Evolutionary conservation across 179 eudicot genomes (phyloP), one percentile per base, ranked within the genome.

Genomic region (Silene noctiflora): DNA sequence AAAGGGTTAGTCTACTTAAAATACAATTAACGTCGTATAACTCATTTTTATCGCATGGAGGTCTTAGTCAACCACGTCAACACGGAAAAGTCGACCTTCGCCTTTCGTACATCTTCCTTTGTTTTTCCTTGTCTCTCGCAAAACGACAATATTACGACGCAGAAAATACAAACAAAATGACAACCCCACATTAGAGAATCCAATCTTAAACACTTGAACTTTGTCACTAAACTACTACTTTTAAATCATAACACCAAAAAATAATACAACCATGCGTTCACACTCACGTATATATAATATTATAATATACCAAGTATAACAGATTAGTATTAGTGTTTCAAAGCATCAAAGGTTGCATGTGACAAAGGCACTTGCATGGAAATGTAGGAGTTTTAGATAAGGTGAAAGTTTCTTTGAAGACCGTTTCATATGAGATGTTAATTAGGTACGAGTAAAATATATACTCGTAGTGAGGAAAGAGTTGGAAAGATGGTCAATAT

Each of bases 51-150:
- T 61, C 65, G 2, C 33, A 62, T 24, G 67, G n/a, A n/a, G n/a
- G n/a, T 62, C 67, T 0, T 62, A 25, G 67, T 62, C 68, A 64
- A 64, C 20, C 4, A 64, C 68, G 70, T 66, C 70, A 66, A 31
- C 48, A 66, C 46, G 46, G 6, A 4, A 66, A 14, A 66, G 39
- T 66, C 44, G 12, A 9, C 11, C 44, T 6, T 66, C 44, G 69
- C 14, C 69, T 66, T 66, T 66, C 69, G 16, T 20, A 13, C 21
- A 27, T 1, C 8, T 66, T 66, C 69, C 69, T 33, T 5, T 8
- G 48, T 66, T n/a, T 19, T 31, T 33, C 20, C 24, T 27, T 66
- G 17, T 66, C 16, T 0, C 4, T 66, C 48, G 19, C 46, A 31
- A 13, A 66, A 66, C 48, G 48, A 66, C 46, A 31, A 66, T 0